Base-by-base conservation (phyloP, 78 protist species). In the Tieghemostelium lacteum region DNA sequence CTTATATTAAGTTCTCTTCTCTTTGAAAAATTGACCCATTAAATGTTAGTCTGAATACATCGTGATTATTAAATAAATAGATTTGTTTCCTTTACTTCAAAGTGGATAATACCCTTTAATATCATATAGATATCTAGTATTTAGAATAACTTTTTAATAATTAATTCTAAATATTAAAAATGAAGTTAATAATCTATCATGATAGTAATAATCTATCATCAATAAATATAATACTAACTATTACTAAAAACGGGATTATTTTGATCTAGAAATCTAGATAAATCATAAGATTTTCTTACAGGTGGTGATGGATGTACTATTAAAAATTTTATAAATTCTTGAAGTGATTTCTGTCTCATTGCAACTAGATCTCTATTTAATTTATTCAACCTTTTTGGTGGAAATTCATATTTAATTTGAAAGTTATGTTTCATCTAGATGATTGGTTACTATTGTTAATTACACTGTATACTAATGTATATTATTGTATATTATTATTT, bases 311-410 rank as follows among this genome's bases (percentile, higher is more conserved):
- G 89, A 58, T 42, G 42, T 12, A 19, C 57, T 12, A 83, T 49
- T 22, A 83, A 8, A 42, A 42, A 58, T 1, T 83, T 66, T 37
- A 83, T 50, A 42, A 83, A 83, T 5, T 83, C 77, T 40, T 83
- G 78, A 31, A 83, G 57, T 42, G 37, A 8, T 42, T 57, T 66
- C 40, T 69, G 66, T 83, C 89, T 83, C 7, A 22, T 24, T 54
- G 66, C 89, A 17, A 83, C 62, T 17, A 83, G 22, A 31, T 33
- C 34, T 37, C 26, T 19, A 40, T 24, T 69, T 6, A 83, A 50
- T 58, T 83, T 83, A 69, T 83, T 83, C 28, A 83, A 58, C 58
- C 64, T 83, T 24, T 83, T 83, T 1, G 89, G 78, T 34, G 89
- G 89, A 69, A 83, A 83, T 83, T 36, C 55, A 61, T 42, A 83